phyloP scores from a whole-genome alignment of 208 protist species.

The Crithidia bombi region DNA sequence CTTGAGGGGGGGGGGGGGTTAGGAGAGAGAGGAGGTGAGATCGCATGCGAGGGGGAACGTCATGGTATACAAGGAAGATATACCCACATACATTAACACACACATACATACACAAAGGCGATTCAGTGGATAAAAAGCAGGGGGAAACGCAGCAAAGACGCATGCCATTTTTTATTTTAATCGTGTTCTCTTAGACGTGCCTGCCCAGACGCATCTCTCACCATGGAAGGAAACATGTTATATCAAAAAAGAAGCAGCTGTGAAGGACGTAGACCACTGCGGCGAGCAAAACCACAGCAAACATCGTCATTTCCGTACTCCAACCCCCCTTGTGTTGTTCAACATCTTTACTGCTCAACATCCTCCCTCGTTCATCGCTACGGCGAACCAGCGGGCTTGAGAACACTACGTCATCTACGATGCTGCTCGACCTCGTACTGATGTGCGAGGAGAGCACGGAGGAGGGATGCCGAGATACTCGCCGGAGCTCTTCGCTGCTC shows the following conservation, averaged over 20 bases:
- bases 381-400: no score
- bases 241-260: not conserved
- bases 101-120: no score
- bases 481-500: not conserved
- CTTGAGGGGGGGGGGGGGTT: no score
- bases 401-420: no score
- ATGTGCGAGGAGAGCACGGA: not conserved
- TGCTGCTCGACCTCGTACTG: no score
- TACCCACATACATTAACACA: no score
- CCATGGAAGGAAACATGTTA: not conserved
- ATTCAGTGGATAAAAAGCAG: no score
- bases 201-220: not conserved
- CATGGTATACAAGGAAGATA: no score
- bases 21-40: no score
- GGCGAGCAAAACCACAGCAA: not conserved
- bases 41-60: no score
- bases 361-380: not conserved
- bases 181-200: not conserved
- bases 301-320: not conserved
- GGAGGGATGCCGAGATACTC: not conserved
- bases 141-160: not conserved
- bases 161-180: not conserved
- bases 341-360: no score
- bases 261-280: not conserved
- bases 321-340: not conserved